A percentile compares a stretch with the other conserved stretches of the same genome.
Conservation (phyloP, 306 rosid species). For the Inga oerstediana region DNA sequence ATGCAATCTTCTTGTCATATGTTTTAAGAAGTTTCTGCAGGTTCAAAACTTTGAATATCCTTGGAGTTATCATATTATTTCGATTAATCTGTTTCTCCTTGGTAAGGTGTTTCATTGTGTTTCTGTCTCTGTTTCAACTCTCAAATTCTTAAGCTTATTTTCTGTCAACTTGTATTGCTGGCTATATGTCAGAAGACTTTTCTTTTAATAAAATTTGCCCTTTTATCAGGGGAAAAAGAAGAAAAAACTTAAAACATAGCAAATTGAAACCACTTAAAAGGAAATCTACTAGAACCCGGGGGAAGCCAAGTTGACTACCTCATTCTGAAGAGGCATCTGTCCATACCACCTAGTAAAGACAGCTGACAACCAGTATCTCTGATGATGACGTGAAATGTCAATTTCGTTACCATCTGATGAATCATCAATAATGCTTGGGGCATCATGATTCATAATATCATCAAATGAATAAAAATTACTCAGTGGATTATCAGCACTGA, state of each 20-base stretch:
- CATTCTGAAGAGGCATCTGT: slow-evolving; percentile 48
- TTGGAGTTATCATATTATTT: background rate
- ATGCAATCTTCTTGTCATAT: background rate
- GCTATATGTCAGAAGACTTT: background rate
- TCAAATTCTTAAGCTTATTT: background rate
- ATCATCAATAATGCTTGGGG: slow-evolving; percentile 60
- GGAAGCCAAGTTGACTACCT: slow-evolving; percentile 50
- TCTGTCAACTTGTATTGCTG: background rate
- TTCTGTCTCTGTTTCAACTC: background rate
- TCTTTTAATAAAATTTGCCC: background rate
- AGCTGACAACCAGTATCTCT: slow-evolving; percentile 49
- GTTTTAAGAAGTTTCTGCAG: background rate
- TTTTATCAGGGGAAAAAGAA: background rate
- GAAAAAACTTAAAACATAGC: background rate
- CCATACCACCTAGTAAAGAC: slow-evolving; percentile 44
- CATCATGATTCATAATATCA: slow-evolving; percentile 51
- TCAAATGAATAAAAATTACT: slow-evolving; percentile 49
- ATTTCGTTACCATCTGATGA: slow-evolving; percentile 68
- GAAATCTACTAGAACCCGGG: slow-evolving; percentile 6
- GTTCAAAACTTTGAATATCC: background rate
- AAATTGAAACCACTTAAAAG: slow-evolving; percentile 23
- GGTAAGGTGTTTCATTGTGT: background rate
- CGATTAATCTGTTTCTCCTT: background rate
- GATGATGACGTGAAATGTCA: slow-evolving; percentile 45
- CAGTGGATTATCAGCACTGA: slow-evolving; percentile 47